Evolutionary conservation across 257 asterid species (phyloP), one percentile per base, ranked within the genome.

Genomic region (Fraxinus cuspidata): DNA sequence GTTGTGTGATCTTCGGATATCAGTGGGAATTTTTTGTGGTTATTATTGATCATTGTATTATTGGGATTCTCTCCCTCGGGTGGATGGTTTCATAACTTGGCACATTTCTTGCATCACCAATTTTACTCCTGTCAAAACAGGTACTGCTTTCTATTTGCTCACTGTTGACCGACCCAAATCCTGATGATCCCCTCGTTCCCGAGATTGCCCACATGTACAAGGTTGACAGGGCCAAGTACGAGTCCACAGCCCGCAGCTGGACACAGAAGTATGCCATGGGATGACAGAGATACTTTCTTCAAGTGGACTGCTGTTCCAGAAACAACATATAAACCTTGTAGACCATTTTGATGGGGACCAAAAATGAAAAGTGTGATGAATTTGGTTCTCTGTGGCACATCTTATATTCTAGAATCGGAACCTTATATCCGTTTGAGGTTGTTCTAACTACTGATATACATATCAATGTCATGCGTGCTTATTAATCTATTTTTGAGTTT

Each of bases 141-240:
- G 84, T 84, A 73, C 79, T 84, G 68, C 83, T 84, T 72, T 84
- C 87, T 42, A 84, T 84, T 72, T 84, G 85, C 27, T 84, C 81
- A 19, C 79, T 81, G 81, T 75, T 84, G 77, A 81, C 85, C 0
- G 85, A 84, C 75, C 83, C 87, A 72, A 81, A 84, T 75, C 85
- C 85, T 32, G 87, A 84, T 42, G 87, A 81, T 72, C 85, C 87
- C 25, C 85, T 84, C 29, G 85, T 81, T n/a, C 87, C 85, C 35
- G 85, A 81, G 85, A 84, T 84, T 63, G 87, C 87, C 58, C 87
- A 81, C 83, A 84, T 84, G 87, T 84, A 84, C 83, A 84, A 84
- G 81, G 76, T 83, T 38, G 87, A 84, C 77, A 78, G 42, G 64
- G 73, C 58, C 72, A 81, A 84, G 78, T 84, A 84, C 2, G 87